Conservation (phyloP, 192 early-diverging fungal genomes). For the Chytriomyces sp. region DNA sequence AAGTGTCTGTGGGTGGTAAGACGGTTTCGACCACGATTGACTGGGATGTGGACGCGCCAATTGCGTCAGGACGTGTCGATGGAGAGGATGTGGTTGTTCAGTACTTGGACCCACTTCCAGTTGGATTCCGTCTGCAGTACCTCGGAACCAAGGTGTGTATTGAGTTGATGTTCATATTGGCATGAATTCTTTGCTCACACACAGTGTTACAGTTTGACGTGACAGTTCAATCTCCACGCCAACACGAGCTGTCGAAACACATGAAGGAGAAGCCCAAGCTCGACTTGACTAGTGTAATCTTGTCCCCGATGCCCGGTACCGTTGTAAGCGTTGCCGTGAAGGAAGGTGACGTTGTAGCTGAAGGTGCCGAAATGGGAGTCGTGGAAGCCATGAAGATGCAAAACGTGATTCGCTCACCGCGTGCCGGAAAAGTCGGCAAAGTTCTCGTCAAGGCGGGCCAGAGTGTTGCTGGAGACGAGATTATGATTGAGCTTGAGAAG, state of each 20-base stretch:
- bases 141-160: conserved; percentile 68
- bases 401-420: conserved; percentile 82
- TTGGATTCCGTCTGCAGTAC: conserved; percentile 83
- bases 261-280: conserved; percentile 80
- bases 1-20: conserved; percentile 32
- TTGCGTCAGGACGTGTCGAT: conserved; percentile 59
- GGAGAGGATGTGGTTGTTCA: conserved; percentile 60
- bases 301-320: conserved; percentile 90
- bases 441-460: conserved; percentile 74
- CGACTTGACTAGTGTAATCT: conserved; percentile 74
- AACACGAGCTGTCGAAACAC: conserved; percentile 68
- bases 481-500: conserved; percentile 39
- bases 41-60: conserved; percentile 79
- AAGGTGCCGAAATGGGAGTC: conserved; percentile 82
- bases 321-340: conserved; percentile 83
- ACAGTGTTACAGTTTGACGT: conserved; percentile 64
- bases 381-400: conserved; percentile 98
- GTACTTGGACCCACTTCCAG: conserved; percentile 72
- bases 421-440: conserved; percentile 77
- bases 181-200: no score
- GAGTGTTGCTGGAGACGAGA: conserved; percentile 78
- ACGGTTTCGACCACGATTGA: conserved; percentile 48
- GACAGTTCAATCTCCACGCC: conserved; percentile 61
- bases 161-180: background rate
- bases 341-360: conserved; percentile 76